phyloP scores from a whole-genome alignment of 2,329 filamentous ascomycete genomes.

The Fusarium dimerum region DNA sequence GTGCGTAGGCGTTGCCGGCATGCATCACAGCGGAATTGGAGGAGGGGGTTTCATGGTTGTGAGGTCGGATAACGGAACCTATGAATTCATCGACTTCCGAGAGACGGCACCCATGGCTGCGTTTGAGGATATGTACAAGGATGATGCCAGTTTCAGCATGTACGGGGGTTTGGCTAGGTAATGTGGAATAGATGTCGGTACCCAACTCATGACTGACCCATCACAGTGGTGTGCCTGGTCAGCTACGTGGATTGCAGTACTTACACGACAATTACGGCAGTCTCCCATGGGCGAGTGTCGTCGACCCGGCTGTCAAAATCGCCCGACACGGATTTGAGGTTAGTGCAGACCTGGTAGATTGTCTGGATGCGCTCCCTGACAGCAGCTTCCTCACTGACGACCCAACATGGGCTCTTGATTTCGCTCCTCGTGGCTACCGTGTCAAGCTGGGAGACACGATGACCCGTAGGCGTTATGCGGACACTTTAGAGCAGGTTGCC shows the following conservation, averaged over 20 bases:
- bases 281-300: slow-evolving; percentile 65
- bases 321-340: slow-evolving; percentile 74
- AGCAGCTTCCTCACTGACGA: slow-evolving; percentile 68
- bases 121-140: slow-evolving; percentile 78
- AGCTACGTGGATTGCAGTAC: slow-evolving; percentile 72
- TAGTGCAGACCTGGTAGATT: slow-evolving; percentile 67
- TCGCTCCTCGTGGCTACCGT: slow-evolving; percentile 72
- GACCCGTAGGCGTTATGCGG: slow-evolving; percentile 71
- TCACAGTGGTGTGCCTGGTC: slow-evolving; percentile 65
- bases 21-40: slow-evolving; percentile 71
- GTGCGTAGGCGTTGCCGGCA: slow-evolving; percentile 62
- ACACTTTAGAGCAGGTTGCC: slow-evolving; percentile 72
- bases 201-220: background rate
- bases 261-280: slow-evolving; percentile 68
- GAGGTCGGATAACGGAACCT: slow-evolving; percentile 61
- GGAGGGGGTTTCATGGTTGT: slow-evolving; percentile 81
- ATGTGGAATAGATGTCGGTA: slow-evolving; percentile 37
- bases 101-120: slow-evolving; percentile 81
- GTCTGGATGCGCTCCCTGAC: slow-evolving; percentile 58
- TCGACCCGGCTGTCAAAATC: slow-evolving; percentile 70
- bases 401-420: slow-evolving; percentile 78
- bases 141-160: slow-evolving; percentile 64
- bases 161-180: slow-evolving; percentile 72
- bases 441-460: slow-evolving; percentile 71
- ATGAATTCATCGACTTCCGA: slow-evolving; percentile 83